Percentiles rank a stretch among this genome's conserved stretches.
Evolutionary conservation across 805 yeast species (phyloP).

Genomic region (Wickerhamiella alocasiicola): DNA sequence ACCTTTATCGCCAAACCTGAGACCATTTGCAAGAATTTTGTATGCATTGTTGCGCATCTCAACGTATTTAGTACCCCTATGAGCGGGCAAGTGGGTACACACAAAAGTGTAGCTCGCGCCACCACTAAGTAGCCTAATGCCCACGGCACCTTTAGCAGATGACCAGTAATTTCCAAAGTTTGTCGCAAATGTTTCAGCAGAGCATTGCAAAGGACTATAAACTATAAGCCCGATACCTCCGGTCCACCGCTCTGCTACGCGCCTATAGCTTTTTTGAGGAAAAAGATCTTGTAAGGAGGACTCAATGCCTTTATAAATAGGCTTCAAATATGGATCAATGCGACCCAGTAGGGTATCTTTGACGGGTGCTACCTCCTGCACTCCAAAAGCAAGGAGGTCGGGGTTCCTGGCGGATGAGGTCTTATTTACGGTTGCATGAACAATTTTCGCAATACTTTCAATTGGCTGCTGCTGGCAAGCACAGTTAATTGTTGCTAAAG

Average conservation of each 20-base stretch:
- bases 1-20: constrained; percentile 40
- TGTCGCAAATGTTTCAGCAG: constrained; percentile 6
- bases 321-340: constrained; percentile 18
- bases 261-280: constrained; percentile 9
- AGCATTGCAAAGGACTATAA: constrained; percentile 29
- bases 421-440: neutral
- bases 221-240: constrained; percentile 27
- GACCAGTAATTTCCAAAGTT: constrained; percentile 44
- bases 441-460: constrained; percentile 7
- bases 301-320: constrained; percentile 22
- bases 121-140: constrained; percentile 37
- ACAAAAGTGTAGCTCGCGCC: constrained; percentile 45
- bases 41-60: constrained; percentile 43
- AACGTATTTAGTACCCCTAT: constrained; percentile 47
- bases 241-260: constrained; percentile 15
- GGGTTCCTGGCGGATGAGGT: no score
- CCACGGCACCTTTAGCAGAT: constrained; percentile 65
- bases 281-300: constrained; percentile 15
- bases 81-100: constrained; percentile 62
- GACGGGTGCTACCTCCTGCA: constrained; percentile 30
- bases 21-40: constrained; percentile 35
- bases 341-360: constrained; percentile 24
- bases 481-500: constrained; percentile 17
- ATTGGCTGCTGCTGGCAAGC: constrained; percentile 14
- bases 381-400: constrained; percentile 25